These are phyloP conservation scores for Halenospora varia DNA, from an alignment of 495 filamentous ascomycete genomes.

Conservation along the genomic window DNA sequence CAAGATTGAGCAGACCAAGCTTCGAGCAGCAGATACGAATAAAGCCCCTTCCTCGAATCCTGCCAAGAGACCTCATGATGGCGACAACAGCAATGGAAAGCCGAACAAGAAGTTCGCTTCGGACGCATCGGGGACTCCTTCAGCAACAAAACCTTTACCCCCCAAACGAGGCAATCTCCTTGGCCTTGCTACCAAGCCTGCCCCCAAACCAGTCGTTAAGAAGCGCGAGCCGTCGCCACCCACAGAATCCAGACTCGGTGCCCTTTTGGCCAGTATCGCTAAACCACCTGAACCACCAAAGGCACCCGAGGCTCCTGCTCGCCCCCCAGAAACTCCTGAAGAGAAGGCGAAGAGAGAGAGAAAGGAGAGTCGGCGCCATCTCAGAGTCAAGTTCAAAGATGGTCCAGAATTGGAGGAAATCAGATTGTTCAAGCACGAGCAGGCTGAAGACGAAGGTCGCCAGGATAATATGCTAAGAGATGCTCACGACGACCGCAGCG, in stretches of 20 bases:
- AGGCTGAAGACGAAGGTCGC: constrained; percentile 66
- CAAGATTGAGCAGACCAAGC: constrained; percentile 23
- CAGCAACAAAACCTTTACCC: constrained; percentile 13
- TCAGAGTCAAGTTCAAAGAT: constrained; percentile 68
- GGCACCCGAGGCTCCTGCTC: constrained; percentile 45
- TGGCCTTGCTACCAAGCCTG: constrained; percentile 22
- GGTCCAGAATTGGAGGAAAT: constrained; percentile 69
- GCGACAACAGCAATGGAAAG: constrained; percentile 17
- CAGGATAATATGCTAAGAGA: constrained; percentile 62
- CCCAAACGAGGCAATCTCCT: constrained; percentile 27
- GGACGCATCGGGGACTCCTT: constrained; percentile 10
- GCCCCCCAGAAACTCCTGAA: constrained; percentile 69
- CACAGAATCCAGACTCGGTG: constrained; percentile 34
- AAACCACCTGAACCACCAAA: constrained; percentile 58
- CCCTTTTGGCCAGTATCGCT: constrained; percentile 57
- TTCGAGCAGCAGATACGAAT: constrained; percentile 30
- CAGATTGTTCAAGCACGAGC: constrained; percentile 71
- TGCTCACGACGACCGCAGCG: constrained; percentile 64
- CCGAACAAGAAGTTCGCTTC: constrained; percentile 25
- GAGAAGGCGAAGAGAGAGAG: constrained; percentile 68
- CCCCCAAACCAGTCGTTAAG: constrained; percentile 28
- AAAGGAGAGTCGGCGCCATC: constrained; percentile 71
- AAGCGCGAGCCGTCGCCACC: constrained; percentile 31
- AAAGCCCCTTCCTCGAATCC: constrained; percentile 2
- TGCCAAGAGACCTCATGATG: constrained; percentile 24